A percentile compares a stretch with the other conserved stretches of the same genome.
Conservation (phyloP, 257 asterid species). For the Misopates orontium region DNA sequence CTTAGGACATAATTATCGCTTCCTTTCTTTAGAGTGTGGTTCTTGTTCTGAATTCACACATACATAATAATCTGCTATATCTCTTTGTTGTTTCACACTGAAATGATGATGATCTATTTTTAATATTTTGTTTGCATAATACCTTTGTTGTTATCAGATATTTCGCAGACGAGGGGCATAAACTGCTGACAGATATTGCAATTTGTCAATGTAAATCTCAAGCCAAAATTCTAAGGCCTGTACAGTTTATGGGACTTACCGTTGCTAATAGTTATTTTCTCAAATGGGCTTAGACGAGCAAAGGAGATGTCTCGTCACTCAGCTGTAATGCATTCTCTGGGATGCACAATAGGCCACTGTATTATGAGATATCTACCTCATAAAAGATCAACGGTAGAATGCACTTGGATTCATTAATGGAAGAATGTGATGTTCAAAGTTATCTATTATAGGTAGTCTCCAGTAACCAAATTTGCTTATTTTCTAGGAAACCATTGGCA, state of each 20-base stretch:
- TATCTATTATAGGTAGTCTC: too few species aligned
- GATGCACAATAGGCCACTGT: constrained; percentile 23
- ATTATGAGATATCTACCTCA: constrained; percentile 1
- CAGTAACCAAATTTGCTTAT: too few species aligned
- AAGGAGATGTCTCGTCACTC: neutral
- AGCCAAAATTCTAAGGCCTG: neutral
- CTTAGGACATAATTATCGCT: constrained; percentile 5
- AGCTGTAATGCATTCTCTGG: constrained; percentile 16
- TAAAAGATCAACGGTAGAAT: neutral
- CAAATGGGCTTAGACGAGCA: neutral
- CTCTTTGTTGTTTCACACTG: constrained; percentile 14
- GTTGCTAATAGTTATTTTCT: neutral
- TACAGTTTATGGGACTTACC: constrained; percentile 5
- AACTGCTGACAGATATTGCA: constrained; percentile 20
- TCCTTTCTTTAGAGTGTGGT: constrained; percentile 24
- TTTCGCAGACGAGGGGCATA: constrained; percentile 6
- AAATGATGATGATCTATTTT: constrained; percentile 6
- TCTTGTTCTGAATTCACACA: constrained; percentile 25
- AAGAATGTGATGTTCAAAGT: too few species aligned
- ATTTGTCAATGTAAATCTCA: constrained; percentile 5
- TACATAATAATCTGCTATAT: constrained; percentile 30
- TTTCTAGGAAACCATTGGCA: too few species aligned
- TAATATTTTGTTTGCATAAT: constrained; percentile 14
- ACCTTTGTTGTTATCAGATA: neutral
- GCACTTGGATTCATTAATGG: too few species aligned